Percentiles rank a stretch among this genome's conserved stretches.
These are phyloP conservation scores for Eucalyptus pumila DNA, from an alignment of 345 rosid genomes.

Conservation along the genomic window DNA sequence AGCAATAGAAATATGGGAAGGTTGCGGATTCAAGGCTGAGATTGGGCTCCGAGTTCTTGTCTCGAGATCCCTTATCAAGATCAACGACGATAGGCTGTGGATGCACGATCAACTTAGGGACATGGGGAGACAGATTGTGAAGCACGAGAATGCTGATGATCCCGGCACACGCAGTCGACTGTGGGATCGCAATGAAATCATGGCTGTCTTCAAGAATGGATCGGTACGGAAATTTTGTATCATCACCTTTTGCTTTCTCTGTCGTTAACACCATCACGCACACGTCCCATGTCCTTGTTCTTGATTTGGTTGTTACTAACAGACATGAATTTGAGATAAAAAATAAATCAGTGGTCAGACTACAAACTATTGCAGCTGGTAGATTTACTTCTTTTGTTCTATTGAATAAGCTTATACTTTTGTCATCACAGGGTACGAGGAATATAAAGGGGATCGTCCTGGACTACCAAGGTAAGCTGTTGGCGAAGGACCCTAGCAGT, in stretches of 20 bases:
- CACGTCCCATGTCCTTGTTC: no score
- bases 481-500: neutral
- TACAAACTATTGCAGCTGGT: no score
- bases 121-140: conserved; percentile 64
- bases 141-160: neutral
- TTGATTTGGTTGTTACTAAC: no score
- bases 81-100: conserved; percentile 18
- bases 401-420: neutral
- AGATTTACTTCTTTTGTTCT: no score
- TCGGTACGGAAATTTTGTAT: conserved; percentile 15
- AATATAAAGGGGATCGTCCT: conserved; percentile 28
- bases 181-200: conserved; percentile 41
- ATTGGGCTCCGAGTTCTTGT: conserved; percentile 22
- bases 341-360: no score
- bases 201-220: conserved; percentile 11
- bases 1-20: conserved; percentile 30
- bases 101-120: conserved; percentile 73
- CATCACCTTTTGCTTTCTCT: neutral
- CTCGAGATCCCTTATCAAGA: conserved; percentile 51
- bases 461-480: conserved; percentile 11
- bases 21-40: conserved; percentile 47
- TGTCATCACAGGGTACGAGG: conserved; percentile 25
- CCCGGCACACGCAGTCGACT: conserved; percentile 45
- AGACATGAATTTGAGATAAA: no score
- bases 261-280: no score